Percentiles rank a stretch among this genome's conserved stretches.
Evolutionary conservation across 805 yeast species (phyloP).

Genomic region (Candida mattraensis): DNA sequence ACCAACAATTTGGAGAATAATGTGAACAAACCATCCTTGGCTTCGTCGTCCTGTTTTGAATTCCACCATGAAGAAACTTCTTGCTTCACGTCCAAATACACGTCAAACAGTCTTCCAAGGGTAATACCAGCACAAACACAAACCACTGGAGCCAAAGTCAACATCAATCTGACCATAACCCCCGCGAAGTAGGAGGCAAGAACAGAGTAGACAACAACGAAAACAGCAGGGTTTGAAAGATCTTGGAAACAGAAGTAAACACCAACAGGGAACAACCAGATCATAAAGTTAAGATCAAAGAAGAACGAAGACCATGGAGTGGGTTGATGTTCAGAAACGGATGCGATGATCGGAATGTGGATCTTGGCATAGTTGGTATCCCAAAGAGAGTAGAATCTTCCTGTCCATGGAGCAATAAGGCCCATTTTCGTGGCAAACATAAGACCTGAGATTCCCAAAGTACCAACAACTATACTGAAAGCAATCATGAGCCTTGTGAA

Average conservation of each 20-base stretch:
- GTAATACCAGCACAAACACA: slow-evolving; percentile 94
- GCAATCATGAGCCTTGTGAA: slow-evolving; percentile 69
- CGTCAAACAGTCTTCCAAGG: slow-evolving; percentile 77
- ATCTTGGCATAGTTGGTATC: slow-evolving; percentile 97
- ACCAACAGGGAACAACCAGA: slow-evolving; percentile 99
- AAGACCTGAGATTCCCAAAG: slow-evolving; percentile 68
- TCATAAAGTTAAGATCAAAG: slow-evolving; percentile 87
- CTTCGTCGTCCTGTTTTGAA: slow-evolving; percentile 7
- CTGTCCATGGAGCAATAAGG: slow-evolving; percentile 98
- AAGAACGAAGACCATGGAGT: slow-evolving; percentile 99
- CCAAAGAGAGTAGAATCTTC: slow-evolving; percentile 98
- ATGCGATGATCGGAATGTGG: slow-evolving; percentile 97
- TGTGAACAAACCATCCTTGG: slow-evolving; percentile 27
- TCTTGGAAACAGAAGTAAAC: slow-evolving; percentile 89
- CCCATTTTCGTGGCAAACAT: slow-evolving; percentile 85
- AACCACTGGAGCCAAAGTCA: slow-evolving; percentile 93
- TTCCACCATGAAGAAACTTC: slow-evolving; percentile 14
- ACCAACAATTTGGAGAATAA: slow-evolving; percentile 62
- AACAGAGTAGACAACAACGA: slow-evolving; percentile 88
- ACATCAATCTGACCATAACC: slow-evolving; percentile 97
- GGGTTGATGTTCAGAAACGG: slow-evolving; percentile 99
- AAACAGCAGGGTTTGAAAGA: slow-evolving; percentile 86
- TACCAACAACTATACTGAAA: slow-evolving; percentile 54
- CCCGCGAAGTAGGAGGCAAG: slow-evolving; percentile 97
- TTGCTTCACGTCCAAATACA: slow-evolving; percentile 63